Base-by-base conservation (phyloP, 495 filamentous ascomycete species). In the Lophiostoma macrostomum region DNA sequence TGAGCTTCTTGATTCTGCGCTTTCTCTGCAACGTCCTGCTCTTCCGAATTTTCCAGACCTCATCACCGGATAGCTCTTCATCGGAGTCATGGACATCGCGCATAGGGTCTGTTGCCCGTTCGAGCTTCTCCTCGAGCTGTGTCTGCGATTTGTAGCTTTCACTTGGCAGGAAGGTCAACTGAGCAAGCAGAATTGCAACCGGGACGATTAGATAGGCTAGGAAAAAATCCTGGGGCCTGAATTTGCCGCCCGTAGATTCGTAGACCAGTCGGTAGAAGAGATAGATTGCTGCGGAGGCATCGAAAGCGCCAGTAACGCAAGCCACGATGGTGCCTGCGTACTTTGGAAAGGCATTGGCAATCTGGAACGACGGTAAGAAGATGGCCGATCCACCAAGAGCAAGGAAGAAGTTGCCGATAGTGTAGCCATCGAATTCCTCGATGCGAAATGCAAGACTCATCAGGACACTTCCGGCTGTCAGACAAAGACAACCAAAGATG, bases 281-380 rank as follows among this genome's bases (percentile, higher is more conserved):
- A 63, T 94, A 96, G 2, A 94, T 60, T 12, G 88, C 88, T 59
- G 85, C 88, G 2, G 86, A 91, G 0, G 88, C 83, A 67, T 96
- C 90, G 58, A 95, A 96, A 25, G 88, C 88, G 5, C 90, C 90
- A 0, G 89, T 96, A 16, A 96, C 71, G 29, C 88, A 73, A 0
- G 90, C 88, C 3, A 96, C 72, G 44, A 96, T 90, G n/a, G 91
- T 69, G 5, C 90, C 90, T 1, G 88, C 90, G 53, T 85, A 79
- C 11, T 74, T 73, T 1, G 90, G 89, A 60, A 96, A 95, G 11
- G 89, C 81, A 60, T 96, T 95, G 23, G 87, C 90, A 12, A 96
- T 76, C 58, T 96, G 90, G 69, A 96, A 95, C 1, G 84, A 88
- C 7, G 86, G 80, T 44, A 95, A 90, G 72, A 90, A 95, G 22